A percentile compares a stretch with the other conserved stretches of the same genome.
Evolutionary conservation across 345 rosid genomes (phyloP).

Genomic region (Stellera chamaejasme): DNA sequence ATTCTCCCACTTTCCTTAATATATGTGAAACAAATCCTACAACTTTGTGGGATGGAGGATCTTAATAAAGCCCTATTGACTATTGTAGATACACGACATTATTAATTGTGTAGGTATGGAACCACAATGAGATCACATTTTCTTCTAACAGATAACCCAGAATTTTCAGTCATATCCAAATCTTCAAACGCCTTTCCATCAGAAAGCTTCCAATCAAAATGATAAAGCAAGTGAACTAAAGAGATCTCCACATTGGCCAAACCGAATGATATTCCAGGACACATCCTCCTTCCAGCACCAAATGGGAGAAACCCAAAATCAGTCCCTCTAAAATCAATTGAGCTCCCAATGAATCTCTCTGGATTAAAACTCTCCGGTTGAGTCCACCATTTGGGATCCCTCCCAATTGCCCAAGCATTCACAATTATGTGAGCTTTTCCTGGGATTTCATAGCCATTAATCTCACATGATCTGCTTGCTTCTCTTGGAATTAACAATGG

Average conservation of each 20-base stretch:
- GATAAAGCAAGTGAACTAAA: background rate
- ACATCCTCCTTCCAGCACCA: conserved; percentile 2
- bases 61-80: no score
- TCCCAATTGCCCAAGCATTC: background rate
- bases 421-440: background rate
- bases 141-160: background rate
- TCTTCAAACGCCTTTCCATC: background rate
- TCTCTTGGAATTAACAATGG: no score
- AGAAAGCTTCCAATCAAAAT: background rate
- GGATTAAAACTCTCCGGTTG: background rate
- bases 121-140: background rate
- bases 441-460: background rate
- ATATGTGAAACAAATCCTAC: no score
- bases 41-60: no score
- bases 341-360: background rate
- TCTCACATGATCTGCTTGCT: no score
- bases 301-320: background rate
- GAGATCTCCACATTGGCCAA: background rate
- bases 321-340: background rate
- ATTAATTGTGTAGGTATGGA: background rate
- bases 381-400: background rate
- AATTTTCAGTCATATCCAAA: background rate
- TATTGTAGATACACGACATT: no score
- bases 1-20: no score
- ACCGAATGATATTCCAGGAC: background rate